Evolutionary conservation across 164 flowering plant genomes (phyloP), one percentile per base, ranked within the genome.

Genomic region (Aristolochia fimbriata): DNA sequence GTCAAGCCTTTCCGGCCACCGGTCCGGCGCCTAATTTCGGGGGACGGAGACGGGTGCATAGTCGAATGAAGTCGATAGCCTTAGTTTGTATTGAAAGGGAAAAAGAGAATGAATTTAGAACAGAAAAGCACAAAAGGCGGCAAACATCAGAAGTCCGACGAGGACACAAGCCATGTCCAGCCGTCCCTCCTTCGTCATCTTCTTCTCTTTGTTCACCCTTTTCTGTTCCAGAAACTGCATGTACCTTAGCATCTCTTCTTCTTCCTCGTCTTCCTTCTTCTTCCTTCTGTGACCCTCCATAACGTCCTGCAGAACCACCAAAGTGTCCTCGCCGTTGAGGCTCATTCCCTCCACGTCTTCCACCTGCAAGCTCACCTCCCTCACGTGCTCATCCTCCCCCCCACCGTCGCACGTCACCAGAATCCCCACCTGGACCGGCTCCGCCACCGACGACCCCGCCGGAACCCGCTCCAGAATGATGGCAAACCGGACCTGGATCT

Each of bases 331-430:
- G 45, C 92, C 90, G 23, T 57, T 78, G 70, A 84, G 33, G 20
- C 57, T 63, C 62, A 53, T 82, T 27, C 95, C 95, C 2, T 85
- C 90, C 82, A 77, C 74, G 70, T 83, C 91, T 80, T 80, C 86
- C 74, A 83, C 67, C 67, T 70, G 75, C 77, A 91, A 21, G 61
- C 80, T 73, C 77, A 82, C 82, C 65, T 87, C 97, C 63, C 68
- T 75, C 74, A 87, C 80, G 13, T 71, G 73, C 78, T 78, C n/a
- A n/a, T n/a, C 81, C 10, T 72, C 80, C 47, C 63, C 86, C 30
- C 63, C 55, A 45, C 73, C 74, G 14, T 75, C 78, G 47, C 79
- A 78, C 22, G 68, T 74, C n/a, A 79, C 83, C 66, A 69, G 62
- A 33, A 78, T 68, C 62, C 30, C 73, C 19, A 71, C 75, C 76